phyloP scores from a whole-genome alignment of 1,139 yeast genomes.

The Chernovozyma sophiae-reginae region DNA sequence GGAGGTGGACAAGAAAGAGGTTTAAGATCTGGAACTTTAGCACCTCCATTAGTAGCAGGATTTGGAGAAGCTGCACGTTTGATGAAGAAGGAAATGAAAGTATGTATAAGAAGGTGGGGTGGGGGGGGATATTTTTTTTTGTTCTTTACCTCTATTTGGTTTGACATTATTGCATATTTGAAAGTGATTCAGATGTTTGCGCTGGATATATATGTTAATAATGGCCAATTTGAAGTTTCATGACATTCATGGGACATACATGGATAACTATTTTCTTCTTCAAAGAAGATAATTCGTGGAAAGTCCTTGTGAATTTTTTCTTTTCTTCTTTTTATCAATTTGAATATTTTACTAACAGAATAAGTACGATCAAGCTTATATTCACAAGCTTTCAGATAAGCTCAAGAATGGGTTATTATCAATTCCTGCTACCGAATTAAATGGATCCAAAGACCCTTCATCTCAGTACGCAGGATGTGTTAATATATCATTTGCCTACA shows the following conservation, averaged over 20 bases:
- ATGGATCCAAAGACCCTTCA: slow-evolving; percentile 68
- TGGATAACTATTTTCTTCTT: too few species aligned
- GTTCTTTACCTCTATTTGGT: too few species aligned
- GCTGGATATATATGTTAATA: too few species aligned
- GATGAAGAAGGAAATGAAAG: slow-evolving; percentile 65
- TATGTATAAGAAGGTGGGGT: too few species aligned
- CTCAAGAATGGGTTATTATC: slow-evolving; percentile 69
- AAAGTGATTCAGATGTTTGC: too few species aligned
- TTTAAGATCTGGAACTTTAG: slow-evolving; percentile 91
- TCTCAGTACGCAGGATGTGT: slow-evolving; percentile 85
- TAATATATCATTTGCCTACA: slow-evolving; percentile 91
- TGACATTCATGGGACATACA: too few species aligned
- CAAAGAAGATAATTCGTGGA: too few species aligned
- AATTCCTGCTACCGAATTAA: slow-evolving; percentile 83
- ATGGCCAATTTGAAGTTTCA: too few species aligned
- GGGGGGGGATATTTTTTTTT: too few species aligned
- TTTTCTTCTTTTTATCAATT: slow-evolving; percentile 5
- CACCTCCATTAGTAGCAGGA: slow-evolving; percentile 93
- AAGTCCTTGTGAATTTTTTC: slow-evolving; percentile 4
- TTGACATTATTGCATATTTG: too few species aligned
- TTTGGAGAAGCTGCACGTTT: slow-evolving; percentile 97
- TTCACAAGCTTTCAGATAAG: slow-evolving; percentile 64
- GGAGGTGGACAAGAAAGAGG: slow-evolving; percentile 99
- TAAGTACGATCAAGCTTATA: slow-evolving; percentile 67
- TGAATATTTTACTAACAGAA: slow-evolving; percentile 15